Evolutionary conservation across 2,329 filamentous ascomycete genomes (phyloP).

Genomic region (Pseudonectria foliicola): DNA sequence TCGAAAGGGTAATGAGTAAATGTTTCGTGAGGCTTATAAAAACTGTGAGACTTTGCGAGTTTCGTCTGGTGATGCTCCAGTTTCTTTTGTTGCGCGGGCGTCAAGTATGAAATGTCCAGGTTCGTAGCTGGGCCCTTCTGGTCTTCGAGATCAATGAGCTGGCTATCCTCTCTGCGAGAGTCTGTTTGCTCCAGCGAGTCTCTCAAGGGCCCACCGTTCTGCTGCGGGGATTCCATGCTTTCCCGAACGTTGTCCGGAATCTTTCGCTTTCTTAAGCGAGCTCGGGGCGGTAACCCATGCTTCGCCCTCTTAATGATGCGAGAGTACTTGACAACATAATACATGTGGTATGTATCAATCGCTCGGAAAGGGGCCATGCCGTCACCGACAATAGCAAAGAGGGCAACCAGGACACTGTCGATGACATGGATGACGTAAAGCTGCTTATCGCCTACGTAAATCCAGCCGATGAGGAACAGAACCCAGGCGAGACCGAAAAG

Average conservation of each 20-base stretch:
- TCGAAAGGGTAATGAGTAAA: constrained; percentile 76
- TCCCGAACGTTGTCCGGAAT: constrained; percentile 9
- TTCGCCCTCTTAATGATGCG: constrained; percentile 35
- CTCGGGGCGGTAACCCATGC: constrained; percentile 37
- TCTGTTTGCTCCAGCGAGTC: too few species aligned
- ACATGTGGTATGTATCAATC: constrained; percentile 83
- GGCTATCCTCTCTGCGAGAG: constrained; percentile 19
- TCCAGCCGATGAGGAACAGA: constrained; percentile 85
- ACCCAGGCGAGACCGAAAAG: constrained; percentile 84
- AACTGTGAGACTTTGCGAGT: constrained; percentile 75
- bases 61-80: constrained; percentile 73
- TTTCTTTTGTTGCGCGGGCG: constrained; percentile 56
- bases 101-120: constrained; percentile 55
- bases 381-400: constrained; percentile 65
- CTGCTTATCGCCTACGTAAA: constrained; percentile 69
- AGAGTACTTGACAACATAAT: constrained; percentile 65
- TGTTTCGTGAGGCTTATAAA: constrained; percentile 85
- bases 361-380: constrained; percentile 67
- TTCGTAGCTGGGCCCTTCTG: constrained; percentile 31
- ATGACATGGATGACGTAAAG: constrained; percentile 63
- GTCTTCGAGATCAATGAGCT: constrained; percentile 32
- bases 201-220: too few species aligned
- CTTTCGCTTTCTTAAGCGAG: constrained; percentile 13
- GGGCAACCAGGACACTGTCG: constrained; percentile 62
- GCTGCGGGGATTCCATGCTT: constrained; percentile 6